Evolutionary conservation across 2,329 filamentous ascomycete genomes (phyloP), one percentile per base, ranked within the genome.

Genomic region (Neofusicoccum umdonicola): DNA sequence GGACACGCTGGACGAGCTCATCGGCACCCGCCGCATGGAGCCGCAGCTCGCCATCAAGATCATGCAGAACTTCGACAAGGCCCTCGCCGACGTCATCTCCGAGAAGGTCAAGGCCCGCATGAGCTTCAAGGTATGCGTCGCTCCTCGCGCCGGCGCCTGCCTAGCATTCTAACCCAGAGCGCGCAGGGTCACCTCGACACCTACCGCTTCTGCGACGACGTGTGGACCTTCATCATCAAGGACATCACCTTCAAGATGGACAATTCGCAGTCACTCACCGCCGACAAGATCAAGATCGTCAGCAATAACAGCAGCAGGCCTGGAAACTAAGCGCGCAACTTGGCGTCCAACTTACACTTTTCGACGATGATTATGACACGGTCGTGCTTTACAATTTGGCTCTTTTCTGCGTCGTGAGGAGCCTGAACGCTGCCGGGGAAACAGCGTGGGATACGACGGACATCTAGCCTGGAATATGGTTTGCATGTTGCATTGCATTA

Each of bases 231-330:
- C 78, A 86, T 99, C 65, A 96, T 99, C 80, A 97, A 97, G 80
- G 95, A 98, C 70, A 93, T 98, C 64, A 93, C 89, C n/a, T 98
- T 99, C 83, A 99, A 99, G 82, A 90, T 98, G 82, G 94, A 98
- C 71, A 92, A 90, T 70, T 87, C 86, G 64, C 86, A 88, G 67
- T 86, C 87, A 0, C 88, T 98, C 13, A 82, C 86, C 42, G 93
- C 93, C 19, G 94, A 97, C 75, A 94, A 93, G 77, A 91, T 99
- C 79, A 98, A 98, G 88, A 99, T 99, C 71, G 95, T 99, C 57
- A 96, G 92, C 80, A 98, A 94, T 80, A 97, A 96, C 74, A 93
- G 93, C 70, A 97, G 97, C 84, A 85, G 87, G 68, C 87, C 87
- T 58, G 87, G 87, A 37, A 61, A 61, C 39, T 65, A 61, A 61